Evolutionary conservation across 805 yeast species (phyloP), one percentile per base, ranked within the genome.

Genomic region (Yarrowia osloensis): DNA sequence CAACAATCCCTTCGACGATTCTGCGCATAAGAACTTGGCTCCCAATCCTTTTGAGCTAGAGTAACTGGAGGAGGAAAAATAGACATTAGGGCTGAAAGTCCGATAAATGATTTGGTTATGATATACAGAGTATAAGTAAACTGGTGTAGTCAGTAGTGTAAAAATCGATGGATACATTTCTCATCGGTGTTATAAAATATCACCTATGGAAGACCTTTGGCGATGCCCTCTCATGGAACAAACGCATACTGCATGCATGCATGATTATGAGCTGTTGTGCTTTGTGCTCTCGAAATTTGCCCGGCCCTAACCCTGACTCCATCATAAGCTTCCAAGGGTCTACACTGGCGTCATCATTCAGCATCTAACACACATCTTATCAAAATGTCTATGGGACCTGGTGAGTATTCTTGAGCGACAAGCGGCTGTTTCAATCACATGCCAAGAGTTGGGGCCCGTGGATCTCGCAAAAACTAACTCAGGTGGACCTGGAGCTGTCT

Each of bases 401-500:
- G 61, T 52, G 31, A 52, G 59, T 52, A 40, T 21, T 40, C 1
- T 4, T 21, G 46, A 17, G 24, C 12, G 19, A n/a, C 19, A n/a
- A 5, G 9, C 2, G 42, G 12, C 21, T 40, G 22, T 2, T 15
- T n/a, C 6, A 2, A 9, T 19, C 2, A 40, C 46, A 21, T 21
- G 15, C 2, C 24, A 4, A 9, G 26, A 21, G 46, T 21, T 11
- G 15, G 19, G 46, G 17, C n/a, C n/a, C n/a, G 46, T 40, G 17
- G 11, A 12, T 11, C 15, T 39, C 42, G 13, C 6, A 28, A 39
- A 21, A 1, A 21, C 59, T 52, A 42, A 42, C 47, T 15, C 42
- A 42, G 65, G 65, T 33, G 66, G 66, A 61, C 66, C 66, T 17
- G 66, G 66, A 42, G 54, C 44, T 24, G 66, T 61, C 31, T 31